Evolutionary conservation across 306 rosid species (phyloP).

Genomic region (Adenanthera pavonina): DNA sequence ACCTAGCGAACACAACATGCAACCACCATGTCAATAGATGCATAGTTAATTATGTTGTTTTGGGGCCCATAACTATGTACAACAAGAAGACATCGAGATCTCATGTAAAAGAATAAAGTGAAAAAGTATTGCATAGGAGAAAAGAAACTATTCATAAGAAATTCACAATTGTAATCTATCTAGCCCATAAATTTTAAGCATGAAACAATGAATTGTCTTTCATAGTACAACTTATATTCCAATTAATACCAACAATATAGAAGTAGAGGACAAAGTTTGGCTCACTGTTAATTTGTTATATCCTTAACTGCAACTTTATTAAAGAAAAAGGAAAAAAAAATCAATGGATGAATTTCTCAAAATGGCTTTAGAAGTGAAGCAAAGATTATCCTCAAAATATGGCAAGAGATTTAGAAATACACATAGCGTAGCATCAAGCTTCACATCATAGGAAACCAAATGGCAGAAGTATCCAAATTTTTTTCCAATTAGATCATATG

Average conservation of each 20-base stretch:
- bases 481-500: background rate
- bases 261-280: no score
- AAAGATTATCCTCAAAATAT: background rate
- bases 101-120: background rate
- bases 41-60: no score
- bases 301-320: background rate
- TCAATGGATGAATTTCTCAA: background rate
- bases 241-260: background rate
- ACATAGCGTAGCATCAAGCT: background rate
- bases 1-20: no score
- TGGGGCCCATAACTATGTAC: no score
- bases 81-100: no score
- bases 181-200: background rate
- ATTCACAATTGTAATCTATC: background rate
- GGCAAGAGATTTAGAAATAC: background rate
- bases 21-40: no score
- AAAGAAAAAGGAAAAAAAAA: background rate
- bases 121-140: background rate
- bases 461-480: background rate
- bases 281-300: no score
- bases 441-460: background rate
- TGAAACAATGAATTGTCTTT: background rate
- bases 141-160: background rate
- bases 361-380: background rate
- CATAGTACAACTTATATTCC: background rate